Evolutionary conservation across 192 early-diverging fungal genomes (phyloP).

Genomic region (Gonapodya prolifera): DNA sequence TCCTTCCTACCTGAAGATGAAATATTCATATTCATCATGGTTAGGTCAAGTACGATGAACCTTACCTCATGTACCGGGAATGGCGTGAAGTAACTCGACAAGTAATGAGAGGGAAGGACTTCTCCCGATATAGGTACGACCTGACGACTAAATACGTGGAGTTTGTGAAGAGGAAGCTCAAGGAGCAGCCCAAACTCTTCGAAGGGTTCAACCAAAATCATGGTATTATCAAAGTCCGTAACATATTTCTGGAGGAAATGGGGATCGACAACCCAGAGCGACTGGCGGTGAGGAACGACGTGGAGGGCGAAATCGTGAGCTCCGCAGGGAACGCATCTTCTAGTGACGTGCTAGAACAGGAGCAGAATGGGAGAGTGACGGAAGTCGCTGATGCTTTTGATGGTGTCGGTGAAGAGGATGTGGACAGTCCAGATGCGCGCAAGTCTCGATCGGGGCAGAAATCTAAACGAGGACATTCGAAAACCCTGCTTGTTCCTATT

Average conservation of each 20-base stretch:
- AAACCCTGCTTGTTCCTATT: constrained; percentile 51
- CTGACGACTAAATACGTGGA: constrained; percentile 58
- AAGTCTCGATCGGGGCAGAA: not conserved
- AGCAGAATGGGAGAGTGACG: not conserved
- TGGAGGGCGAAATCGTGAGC: constrained; percentile 1
- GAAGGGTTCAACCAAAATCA: constrained; percentile 46
- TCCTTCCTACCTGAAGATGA: not conserved
- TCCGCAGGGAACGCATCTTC: constrained; percentile 11
- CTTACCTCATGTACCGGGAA: constrained; percentile 89
- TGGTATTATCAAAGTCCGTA: constrained; percentile 70
- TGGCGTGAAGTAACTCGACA: constrained; percentile 86
- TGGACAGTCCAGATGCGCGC: constrained; percentile 5
- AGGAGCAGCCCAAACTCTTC: constrained; percentile 52
- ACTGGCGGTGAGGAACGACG: not conserved
- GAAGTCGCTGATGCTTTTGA: constrained; percentile 12
- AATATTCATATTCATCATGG: not conserved
- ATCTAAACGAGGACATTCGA: constrained; percentile 5
- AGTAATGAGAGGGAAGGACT: constrained; percentile 29
- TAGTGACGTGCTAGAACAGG: not conserved
- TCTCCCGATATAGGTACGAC: constrained; percentile 24
- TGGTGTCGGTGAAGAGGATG: constrained; percentile 11
- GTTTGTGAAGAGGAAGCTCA: constrained; percentile 56
- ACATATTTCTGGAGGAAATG: constrained; percentile 53
- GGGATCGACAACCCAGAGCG: constrained; percentile 8
- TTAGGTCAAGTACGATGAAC: constrained; percentile 79